Base-by-base conservation (phyloP, 257 asterid genomes). In the Cruciata laevipes region DNA sequence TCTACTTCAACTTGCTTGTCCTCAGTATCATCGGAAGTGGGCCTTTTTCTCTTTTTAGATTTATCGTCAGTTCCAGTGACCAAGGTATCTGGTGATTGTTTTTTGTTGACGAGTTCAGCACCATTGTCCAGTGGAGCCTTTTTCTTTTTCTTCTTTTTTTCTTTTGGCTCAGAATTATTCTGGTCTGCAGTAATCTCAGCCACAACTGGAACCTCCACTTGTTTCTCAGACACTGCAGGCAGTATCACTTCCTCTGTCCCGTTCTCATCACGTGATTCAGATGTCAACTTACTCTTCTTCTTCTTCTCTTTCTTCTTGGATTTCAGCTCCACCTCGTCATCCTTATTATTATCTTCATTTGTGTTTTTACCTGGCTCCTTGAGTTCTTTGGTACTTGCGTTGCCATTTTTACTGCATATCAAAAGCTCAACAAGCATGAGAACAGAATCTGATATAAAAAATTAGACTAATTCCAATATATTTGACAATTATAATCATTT, bases 11-110 rank as follows among this genome's bases (percentile, higher is more conserved):
- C 69, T 58, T 82, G 69, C 58, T 80, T 74, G 57, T 64, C 69
- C 58, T 77, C 86, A 63, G 68, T 79, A 76, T 82, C 97, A 77
- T 81, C 83, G 27, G 76, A 20, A 56, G 58, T 73, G 67, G 71
- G 66, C 74, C 84, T 76, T 83, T 87, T 92, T 69, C 95, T 85
- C 81, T 92, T 92, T 82, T 89, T 89, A 58, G 84, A 78, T 63
- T 76, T 77, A 77, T 83, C 76, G 61, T 79, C 65, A 73, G 55
- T 77, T 51, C 66, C 85, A 73, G 61, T 72, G 42, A 76, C 89
- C 58, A 78, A 79, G 61, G 75, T 67, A 72, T 74, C 77, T 30
- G 24, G 40, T 33, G 75, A 65, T 73, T 65, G 76, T 58, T 55
- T 69, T 32, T 59, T 65, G 27, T 31, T 51, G 65, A 52, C 14